Base-by-base conservation (phyloP, 208 protist species). In the Wallacemonas rigidus region DNA sequence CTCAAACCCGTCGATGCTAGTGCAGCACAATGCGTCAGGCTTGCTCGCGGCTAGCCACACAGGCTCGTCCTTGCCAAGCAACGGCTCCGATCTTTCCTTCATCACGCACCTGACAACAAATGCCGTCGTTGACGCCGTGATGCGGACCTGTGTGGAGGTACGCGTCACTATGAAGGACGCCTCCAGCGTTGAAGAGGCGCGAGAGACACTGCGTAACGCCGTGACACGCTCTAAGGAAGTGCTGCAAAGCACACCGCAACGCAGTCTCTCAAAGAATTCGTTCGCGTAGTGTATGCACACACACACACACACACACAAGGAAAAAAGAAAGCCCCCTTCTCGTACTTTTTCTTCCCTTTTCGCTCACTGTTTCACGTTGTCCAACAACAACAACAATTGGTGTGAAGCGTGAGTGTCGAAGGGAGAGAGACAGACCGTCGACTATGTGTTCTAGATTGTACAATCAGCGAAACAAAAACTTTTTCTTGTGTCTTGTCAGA, bases 171-270 rank as follows among this genome's bases (percentile, higher is more conserved):
- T 62, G 56, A 41, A 5, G n/a, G 56, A 62, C 26, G 56, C 35
- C 3, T 0, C 3, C 0, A 38, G 56, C 35, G 86, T 86, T 51
- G 50, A 80, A 62, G 72, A 71, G 67, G 81, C 83, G 40, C 50
- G 81, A 47, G 63, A 68, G 53, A 41, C 77, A 9, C 69, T 91
- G n/a, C 54, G 72, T 17, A 57, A 79, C 67, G 79, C 78, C 43
- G 73, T 82, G 47, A 69, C 68, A 12, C 68, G 81, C 5, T 81
- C 86, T 35, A 79, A 71, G 15, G 71, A 85, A 43, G 82, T 82
- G n/a, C 68, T 90, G 2, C 64, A 80, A 43, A 77, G 77, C 67
- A 82, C 85, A 14, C 83, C 87, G 76, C 72, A 62, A 40, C 51
- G 54, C 54, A 58, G 15, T 35, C 54, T 26, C 26, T 26, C 26